Percentiles rank a stretch among this genome's conserved stretches.
phyloP scores from a whole-genome alignment of 768 basidiomycete species.

The Amanita subjunquillea region DNA sequence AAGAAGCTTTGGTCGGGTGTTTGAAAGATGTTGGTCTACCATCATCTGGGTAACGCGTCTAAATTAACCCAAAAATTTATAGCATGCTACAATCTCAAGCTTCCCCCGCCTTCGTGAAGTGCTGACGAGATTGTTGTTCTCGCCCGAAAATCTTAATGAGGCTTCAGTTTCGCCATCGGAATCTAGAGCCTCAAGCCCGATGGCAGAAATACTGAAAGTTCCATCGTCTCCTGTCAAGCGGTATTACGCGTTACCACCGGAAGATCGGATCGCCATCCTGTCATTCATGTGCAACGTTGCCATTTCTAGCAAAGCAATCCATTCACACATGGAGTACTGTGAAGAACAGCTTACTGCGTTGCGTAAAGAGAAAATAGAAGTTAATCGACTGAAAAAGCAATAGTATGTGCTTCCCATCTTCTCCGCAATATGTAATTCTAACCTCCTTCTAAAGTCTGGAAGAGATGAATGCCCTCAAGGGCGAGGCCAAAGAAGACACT shows the following conservation, averaged over 20 bases:
- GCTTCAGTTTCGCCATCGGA: conserved; percentile 32
- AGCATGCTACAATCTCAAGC: conserved; percentile 68
- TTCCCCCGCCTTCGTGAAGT: conserved; percentile 68
- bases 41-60: neutral
- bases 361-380: conserved; percentile 91
- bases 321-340: conserved; percentile 82
- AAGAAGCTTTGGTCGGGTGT: conserved; percentile 82
- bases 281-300: conserved; percentile 85
- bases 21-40: conserved; percentile 73
- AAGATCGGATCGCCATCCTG: conserved; percentile 78
- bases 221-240: conserved; percentile 51
- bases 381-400: conserved; percentile 83
- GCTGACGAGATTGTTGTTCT: conserved; percentile 64
- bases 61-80: conserved; percentile 2
- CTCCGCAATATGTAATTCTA: neutral
- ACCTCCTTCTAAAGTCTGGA: conserved; percentile 38
- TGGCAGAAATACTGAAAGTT: conserved; percentile 25
- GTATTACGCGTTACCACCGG: conserved; percentile 62
- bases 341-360: conserved; percentile 86
- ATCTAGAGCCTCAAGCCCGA: conserved; percentile 39
- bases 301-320: conserved; percentile 82
- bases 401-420: conserved; percentile 44
- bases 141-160: conserved; percentile 42
- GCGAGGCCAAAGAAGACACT: conserved; percentile 43
- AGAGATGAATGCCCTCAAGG: conserved; percentile 58